These are phyloP conservation scores for Orbilia oligospora DNA, from an alignment of 2,329 filamentous ascomycete genomes.

Conservation along the genomic window DNA sequence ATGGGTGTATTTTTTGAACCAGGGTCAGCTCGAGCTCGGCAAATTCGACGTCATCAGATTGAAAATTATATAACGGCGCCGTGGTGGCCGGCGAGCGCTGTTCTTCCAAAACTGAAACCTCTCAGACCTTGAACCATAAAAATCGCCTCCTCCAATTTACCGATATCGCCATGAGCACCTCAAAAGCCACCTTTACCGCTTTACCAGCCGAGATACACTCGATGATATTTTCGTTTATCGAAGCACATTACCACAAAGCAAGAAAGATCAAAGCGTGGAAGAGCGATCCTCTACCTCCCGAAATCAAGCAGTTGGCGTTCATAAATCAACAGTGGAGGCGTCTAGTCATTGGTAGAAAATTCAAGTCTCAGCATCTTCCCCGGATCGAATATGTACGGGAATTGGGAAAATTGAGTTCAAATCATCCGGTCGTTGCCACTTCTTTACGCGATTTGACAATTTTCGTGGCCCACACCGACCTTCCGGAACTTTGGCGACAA, in stretches of 20 bases:
- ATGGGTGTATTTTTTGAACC: no score
- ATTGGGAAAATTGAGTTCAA: conserved; percentile 32
- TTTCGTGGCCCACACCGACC: conserved; percentile 21
- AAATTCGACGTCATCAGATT: no score
- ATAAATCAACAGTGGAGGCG: conserved; percentile 55
- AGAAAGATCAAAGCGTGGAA: conserved; percentile 37
- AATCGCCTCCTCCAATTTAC: background rate
- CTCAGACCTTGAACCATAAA: no score
- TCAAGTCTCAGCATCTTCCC: conserved; percentile 34
- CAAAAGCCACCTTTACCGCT: conserved; percentile 42
- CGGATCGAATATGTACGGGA: conserved; percentile 34
- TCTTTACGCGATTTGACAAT: conserved; percentile 42
- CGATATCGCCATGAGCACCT: conserved; percentile 30
- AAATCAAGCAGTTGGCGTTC: conserved; percentile 46
- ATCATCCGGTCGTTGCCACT: conserved; percentile 34
- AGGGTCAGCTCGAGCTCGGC: no score
- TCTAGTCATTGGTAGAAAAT: conserved; percentile 42
- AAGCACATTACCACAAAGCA: conserved; percentile 33
- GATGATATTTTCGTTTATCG: conserved; percentile 43
- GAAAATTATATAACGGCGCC: no score
- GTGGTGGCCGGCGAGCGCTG: no score
- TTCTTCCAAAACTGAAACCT: no score
- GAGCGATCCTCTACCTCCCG: conserved; percentile 33
- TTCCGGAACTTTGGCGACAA: conserved; percentile 33
- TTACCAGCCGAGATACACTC: conserved; percentile 41